Evolutionary conservation across 106 monocot genomes (phyloP).

Genomic region (Dioscorea dumetorum): DNA sequence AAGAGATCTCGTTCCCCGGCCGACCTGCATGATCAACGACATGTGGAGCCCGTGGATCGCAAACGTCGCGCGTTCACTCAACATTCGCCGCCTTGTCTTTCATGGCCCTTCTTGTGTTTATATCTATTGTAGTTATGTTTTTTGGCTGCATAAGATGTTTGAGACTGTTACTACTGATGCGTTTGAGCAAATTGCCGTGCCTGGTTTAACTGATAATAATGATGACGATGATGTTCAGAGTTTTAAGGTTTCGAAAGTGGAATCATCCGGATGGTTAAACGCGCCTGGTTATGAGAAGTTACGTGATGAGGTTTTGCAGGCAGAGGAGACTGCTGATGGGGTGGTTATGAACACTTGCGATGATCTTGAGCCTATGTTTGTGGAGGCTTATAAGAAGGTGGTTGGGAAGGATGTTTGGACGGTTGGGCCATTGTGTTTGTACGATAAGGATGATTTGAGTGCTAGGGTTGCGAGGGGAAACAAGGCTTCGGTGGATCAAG

Average conservation of each 20-base stretch:
- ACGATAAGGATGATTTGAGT: conserved; percentile 10
- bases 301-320: not conserved
- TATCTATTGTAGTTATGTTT: conserved; percentile 13
- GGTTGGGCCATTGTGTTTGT: conserved; percentile 42
- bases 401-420: conserved; percentile 42
- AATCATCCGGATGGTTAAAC: conserved; percentile 7
- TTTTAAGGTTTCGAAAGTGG: conserved; percentile 19
- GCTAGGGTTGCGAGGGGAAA: conserved; percentile 24
- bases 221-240: not conserved
- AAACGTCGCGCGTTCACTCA: conserved; percentile 13
- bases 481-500: conserved; percentile 21
- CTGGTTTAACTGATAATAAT: conserved; percentile 20
- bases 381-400: conserved; percentile 23
- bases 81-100: conserved; percentile 36
- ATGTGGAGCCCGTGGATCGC: conserved; percentile 23
- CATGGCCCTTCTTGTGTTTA: conserved; percentile 28
- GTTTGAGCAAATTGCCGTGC: conserved; percentile 21
- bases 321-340: conserved; percentile 31
- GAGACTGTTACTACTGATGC: conserved; percentile 6
- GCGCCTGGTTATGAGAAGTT: not conserved
- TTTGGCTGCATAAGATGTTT: conserved; percentile 7
- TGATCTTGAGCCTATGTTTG: conserved; percentile 38
- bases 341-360: conserved; percentile 51
- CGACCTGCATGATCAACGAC: conserved; percentile 45
- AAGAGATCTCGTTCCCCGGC: not conserved